Percentiles rank a stretch among this genome's conserved stretches.
phyloP scores from a whole-genome alignment of 2,329 filamentous ascomycete genomes.

The Hymenoscyphus salicellus region DNA sequence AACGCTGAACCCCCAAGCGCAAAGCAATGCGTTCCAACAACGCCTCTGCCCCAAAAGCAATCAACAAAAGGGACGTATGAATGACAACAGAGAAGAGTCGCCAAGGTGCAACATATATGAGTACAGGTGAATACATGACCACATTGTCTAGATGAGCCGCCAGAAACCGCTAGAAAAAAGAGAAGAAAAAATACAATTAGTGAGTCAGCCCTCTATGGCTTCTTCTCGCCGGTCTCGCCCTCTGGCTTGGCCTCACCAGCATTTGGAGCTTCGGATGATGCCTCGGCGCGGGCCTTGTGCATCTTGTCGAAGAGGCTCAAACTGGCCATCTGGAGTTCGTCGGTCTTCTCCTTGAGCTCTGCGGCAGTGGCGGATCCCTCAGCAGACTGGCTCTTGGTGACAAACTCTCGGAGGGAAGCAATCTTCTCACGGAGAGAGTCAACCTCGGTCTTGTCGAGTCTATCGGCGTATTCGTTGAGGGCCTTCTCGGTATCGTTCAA shows the following conservation, averaged over 20 bases:
- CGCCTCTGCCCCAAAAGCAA: constrained; percentile 36
- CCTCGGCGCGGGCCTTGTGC: constrained; percentile 86
- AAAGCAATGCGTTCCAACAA: constrained; percentile 33
- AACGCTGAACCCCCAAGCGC: constrained; percentile 28
- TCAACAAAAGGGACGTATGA: constrained; percentile 33
- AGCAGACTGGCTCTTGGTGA: constrained; percentile 90
- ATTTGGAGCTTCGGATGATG: constrained; percentile 50
- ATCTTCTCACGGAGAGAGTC: constrained; percentile 96
- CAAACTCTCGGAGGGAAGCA: constrained; percentile 75
- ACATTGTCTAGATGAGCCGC: constrained; percentile 36
- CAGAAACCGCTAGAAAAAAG: constrained; percentile 31
- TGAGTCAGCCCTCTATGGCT: constrained; percentile 50
- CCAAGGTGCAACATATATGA: constrained; percentile 36
- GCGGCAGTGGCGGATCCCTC: constrained; percentile 82
- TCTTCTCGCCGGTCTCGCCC: constrained; percentile 68
- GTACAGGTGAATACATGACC: constrained; percentile 36
- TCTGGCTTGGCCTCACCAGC: constrained; percentile 46
- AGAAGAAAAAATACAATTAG: constrained; percentile 17
- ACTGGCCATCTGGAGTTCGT: constrained; percentile 93
- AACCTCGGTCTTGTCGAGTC: constrained; percentile 93
- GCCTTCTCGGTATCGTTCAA: constrained; percentile 98
- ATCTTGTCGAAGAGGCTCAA: constrained; percentile 99
- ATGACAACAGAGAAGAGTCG: constrained; percentile 37
- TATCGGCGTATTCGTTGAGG: constrained; percentile 92
- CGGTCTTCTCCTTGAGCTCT: constrained; percentile 97